Conservation (phyloP, 129 eudicot genomes). For the Lactuca sativa region DNA sequence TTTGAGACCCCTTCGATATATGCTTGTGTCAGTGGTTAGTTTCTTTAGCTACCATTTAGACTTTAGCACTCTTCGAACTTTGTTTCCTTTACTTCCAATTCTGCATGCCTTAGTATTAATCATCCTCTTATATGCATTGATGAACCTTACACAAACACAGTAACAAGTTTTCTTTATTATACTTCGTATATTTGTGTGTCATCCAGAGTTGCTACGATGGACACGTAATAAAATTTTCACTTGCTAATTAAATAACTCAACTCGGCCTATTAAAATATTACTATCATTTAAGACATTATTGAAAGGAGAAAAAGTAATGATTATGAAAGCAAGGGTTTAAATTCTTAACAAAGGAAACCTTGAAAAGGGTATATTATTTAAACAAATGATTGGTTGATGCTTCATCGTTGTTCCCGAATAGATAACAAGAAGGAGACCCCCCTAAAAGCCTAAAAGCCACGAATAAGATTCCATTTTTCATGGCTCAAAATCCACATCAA, state of each 20-base stretch:
- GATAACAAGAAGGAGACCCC: conserved; percentile 5
- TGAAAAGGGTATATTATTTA: conserved; percentile 11
- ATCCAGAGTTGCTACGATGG: neutral
- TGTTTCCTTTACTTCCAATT: neutral
- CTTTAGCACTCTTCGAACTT: neutral
- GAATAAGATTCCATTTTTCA: conserved; percentile 41
- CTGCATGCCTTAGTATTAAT: neutral
- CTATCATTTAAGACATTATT: neutral
- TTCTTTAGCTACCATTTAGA: neutral
- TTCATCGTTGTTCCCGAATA: conserved; percentile 16
- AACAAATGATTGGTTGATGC: conserved; percentile 28
- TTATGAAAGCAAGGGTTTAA: conserved; percentile 20
- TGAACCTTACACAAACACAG: neutral
- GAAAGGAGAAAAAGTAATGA: conserved; percentile 3
- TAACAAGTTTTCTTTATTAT: too few relatives aligned
- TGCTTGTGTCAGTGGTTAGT: neutral
- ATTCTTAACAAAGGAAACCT: conserved; percentile 7
- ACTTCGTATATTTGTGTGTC: neutral
- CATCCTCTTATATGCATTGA: neutral
- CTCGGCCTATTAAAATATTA: neutral
- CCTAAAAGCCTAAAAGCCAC: conserved; percentile 11
- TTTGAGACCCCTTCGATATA: neutral
- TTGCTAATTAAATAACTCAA: neutral
- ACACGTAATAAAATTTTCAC: neutral
- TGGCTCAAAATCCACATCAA: conserved; percentile 29